Evolutionary conservation across 106 monocot genomes (phyloP), one percentile per base, ranked within the genome.

Genomic region (Chionographis japonica): DNA sequence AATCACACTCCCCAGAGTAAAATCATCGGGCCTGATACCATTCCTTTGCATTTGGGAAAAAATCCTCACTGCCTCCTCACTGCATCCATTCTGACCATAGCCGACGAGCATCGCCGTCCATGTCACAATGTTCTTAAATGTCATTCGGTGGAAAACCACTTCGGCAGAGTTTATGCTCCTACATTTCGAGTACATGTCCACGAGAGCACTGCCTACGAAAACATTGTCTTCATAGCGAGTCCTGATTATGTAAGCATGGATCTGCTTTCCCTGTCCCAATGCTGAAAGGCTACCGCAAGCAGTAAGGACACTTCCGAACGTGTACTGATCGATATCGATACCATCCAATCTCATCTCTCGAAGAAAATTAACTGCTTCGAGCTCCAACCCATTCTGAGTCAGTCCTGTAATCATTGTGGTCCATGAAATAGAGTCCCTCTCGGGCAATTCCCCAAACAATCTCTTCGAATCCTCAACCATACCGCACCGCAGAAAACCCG

Each of bases 61-160:
- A 39, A 70, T 40, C 41, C 60, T 67, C 35, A 88, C 51, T 12
- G 94, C 90, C 56, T 87, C 90, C 77, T 94, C 86, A 65, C 68
- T 74, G 43, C 63, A 81, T 62, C 73, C 83, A 60, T 88, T 94
- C 69, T 94, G 87, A 41, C 90, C 82, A 71, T 90, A 94, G 10
- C 87, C 94, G n/a, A 90, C 90, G 39, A 94, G 66, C 87, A 90
- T 80, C 8, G 87, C 83, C 15, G 94, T 94, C 94, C 94, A 94
- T 2, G 92, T 81, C 11, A 93, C 74, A 58, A 93, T 58, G 56
- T 93, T 93, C 67, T 77, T 93, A 9, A 40, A 49, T 15, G 10
- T 3, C 86, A 88, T 83, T 56, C 69, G 40, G 66, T 67, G 70
- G 42, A 93, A 93, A 68, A 83, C 80, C 4, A 65, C 19, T 66